These are phyloP conservation scores for Botrytis deweyae DNA, from an alignment of 2,329 filamentous ascomycete species.

Conservation along the genomic window DNA sequence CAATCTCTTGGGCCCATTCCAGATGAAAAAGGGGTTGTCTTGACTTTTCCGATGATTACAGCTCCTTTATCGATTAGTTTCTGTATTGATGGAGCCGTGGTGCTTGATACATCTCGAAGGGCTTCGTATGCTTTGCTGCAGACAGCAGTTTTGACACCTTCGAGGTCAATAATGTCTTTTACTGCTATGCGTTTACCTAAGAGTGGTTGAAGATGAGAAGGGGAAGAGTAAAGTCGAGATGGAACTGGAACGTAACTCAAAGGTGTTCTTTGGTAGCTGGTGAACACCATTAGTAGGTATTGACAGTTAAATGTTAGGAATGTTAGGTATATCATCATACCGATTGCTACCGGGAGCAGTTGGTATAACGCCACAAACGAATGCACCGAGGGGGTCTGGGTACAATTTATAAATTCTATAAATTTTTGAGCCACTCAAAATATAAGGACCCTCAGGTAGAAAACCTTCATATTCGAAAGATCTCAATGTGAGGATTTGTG, in stretches of 20 bases:
- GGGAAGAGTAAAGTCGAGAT: neutral
- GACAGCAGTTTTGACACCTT: slow-evolving; percentile 54
- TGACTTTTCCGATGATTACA: slow-evolving; percentile 52
- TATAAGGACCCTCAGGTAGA: slow-evolving; percentile 10
- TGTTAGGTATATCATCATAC: neutral
- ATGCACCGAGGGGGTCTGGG: slow-evolving; percentile 9
- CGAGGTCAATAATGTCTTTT: slow-evolving; percentile 61
- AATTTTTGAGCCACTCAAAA: neutral
- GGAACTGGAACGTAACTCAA: slow-evolving; percentile 4
- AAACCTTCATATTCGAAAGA: neutral
- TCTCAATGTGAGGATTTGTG: neutral
- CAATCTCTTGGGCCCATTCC: slow-evolving; percentile 43
- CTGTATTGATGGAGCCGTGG: slow-evolving; percentile 52
- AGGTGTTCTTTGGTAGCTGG: neutral
- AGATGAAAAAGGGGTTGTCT: slow-evolving; percentile 47
- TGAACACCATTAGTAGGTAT: neutral
- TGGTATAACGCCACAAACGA: slow-evolving; percentile 13
- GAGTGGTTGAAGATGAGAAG: slow-evolving; percentile 43
- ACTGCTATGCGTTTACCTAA: slow-evolving; percentile 59
- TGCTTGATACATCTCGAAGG: slow-evolving; percentile 47
- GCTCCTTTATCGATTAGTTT: slow-evolving; percentile 59
- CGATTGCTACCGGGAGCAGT: neutral
- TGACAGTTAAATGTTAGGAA: neutral
- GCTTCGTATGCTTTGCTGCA: slow-evolving; percentile 58
- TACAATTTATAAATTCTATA: slow-evolving; percentile 9